These are phyloP conservation scores for Eimeria praecox DNA, from an alignment of 169 alveolate genomes.

Conservation along the genomic window DNA sequence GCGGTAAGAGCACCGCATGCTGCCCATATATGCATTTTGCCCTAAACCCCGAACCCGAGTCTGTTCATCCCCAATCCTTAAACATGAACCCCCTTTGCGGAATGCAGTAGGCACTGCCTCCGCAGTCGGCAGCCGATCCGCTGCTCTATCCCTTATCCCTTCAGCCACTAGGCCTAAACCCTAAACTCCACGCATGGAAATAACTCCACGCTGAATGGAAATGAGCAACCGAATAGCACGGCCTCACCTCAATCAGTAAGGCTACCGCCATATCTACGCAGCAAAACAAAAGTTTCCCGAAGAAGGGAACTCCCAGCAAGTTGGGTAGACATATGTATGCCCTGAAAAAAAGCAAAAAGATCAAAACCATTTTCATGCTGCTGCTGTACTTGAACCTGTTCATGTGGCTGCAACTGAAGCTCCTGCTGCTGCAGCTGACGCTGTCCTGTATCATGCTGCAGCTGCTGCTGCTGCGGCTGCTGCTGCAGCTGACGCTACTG, in stretches of 20 bases:
- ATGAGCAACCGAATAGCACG: not conserved
- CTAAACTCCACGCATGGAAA: too few relatives aligned
- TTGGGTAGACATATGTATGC: slow-evolving; percentile 89
- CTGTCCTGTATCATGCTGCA: not conserved
- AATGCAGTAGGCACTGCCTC: not conserved
- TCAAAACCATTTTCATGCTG: not conserved
- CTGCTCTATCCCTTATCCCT: not conserved
- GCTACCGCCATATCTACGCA: slow-evolving; percentile 93
- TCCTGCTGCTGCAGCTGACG: slow-evolving; percentile 12
- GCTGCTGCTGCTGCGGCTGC: not conserved
- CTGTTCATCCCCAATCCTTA: not conserved
- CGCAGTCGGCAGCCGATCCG: not conserved
- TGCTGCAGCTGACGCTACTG: not conserved
- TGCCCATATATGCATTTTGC: not conserved
- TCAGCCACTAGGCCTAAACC: not conserved
- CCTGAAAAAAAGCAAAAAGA: slow-evolving; percentile 62
- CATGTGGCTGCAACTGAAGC: slow-evolving; percentile 30
- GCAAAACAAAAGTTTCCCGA: slow-evolving; percentile 95
- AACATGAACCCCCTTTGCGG: not conserved
- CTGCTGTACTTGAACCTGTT: not conserved
- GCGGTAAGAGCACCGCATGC: slow-evolving; percentile 69
- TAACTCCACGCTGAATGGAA: not conserved
- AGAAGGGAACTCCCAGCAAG: slow-evolving; percentile 84
- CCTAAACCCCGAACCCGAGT: not conserved
- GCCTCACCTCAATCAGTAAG: slow-evolving; percentile 87